phyloP scores from a whole-genome alignment of 306 rosid species.

The Dalbergia cochinchinensis region DNA sequence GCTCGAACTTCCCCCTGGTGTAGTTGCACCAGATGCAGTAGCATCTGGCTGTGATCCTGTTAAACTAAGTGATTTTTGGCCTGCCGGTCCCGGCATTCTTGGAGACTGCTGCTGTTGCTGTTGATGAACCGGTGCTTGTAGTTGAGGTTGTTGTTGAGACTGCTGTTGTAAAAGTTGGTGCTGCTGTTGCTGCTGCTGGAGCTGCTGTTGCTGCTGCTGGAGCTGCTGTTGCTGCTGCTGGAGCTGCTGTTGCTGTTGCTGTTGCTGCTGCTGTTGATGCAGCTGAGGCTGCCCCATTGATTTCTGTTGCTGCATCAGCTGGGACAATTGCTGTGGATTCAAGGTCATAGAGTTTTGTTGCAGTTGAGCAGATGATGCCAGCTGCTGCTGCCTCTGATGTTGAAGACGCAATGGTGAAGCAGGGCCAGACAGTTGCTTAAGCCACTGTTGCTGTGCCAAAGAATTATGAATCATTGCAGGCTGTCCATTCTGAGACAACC shows the following conservation, averaged over 20 bases:
- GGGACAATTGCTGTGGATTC: constrained; percentile 79
- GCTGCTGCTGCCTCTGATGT: constrained; percentile 85
- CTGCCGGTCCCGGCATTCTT: constrained; percentile 75
- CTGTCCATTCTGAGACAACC: constrained; percentile 92
- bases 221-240: constrained; percentile 53
- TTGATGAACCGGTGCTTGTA: constrained; percentile 72
- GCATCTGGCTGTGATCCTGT: constrained; percentile 99
- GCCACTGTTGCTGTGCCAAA: constrained; percentile 84
- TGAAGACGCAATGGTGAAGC: constrained; percentile 76
- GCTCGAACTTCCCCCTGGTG: constrained; percentile 99
- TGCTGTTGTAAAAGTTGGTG: constrained; percentile 70
- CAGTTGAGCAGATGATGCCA: constrained; percentile 80
- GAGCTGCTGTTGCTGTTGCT: constrained; percentile 59
- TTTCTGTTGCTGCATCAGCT: constrained; percentile 82
- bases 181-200: constrained; percentile 55
- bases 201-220: constrained; percentile 54
- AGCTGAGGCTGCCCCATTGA: constrained; percentile 79
- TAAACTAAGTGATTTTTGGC: constrained; percentile 93
- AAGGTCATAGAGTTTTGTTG: constrained; percentile 68
- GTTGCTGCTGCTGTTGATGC: constrained; percentile 59
- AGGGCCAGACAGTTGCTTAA: constrained; percentile 84
- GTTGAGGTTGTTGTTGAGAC: constrained; percentile 71
- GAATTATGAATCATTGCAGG: constrained; percentile 72
- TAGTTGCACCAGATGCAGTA: constrained; percentile 93
- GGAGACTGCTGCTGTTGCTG: constrained; percentile 97